These are phyloP conservation scores for Globisporangium yorkense DNA, from an alignment of 352 stramenopile genomes.

Conservation along the genomic window DNA sequence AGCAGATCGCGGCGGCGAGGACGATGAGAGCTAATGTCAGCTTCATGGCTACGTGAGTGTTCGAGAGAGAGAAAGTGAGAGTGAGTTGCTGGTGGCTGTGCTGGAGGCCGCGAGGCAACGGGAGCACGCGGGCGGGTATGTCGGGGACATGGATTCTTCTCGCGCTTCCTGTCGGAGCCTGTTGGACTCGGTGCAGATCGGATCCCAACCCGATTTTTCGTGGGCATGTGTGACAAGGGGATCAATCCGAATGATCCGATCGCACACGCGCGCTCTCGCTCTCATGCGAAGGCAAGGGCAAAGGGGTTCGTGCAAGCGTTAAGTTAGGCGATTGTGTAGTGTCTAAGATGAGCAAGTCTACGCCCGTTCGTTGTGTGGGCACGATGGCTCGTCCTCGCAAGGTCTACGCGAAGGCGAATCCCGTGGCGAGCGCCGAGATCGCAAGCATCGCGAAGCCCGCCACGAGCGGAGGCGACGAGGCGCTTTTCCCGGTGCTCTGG, in stretches of 20 bases:
- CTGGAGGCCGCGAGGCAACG: background rate
- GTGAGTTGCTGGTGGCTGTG: background rate
- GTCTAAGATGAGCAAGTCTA: background rate
- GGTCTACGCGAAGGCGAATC: constrained; percentile 2
- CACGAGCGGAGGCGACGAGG: background rate
- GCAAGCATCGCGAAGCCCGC: background rate
- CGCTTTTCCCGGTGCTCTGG: background rate
- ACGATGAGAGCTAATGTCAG: background rate
- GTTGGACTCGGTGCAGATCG: too few species aligned
- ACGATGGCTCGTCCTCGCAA: background rate
- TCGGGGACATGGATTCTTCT: too few species aligned
- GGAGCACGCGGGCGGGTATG: background rate
- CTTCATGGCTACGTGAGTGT: background rate
- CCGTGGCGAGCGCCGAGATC: constrained; percentile 2
- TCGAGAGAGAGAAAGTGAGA: background rate
- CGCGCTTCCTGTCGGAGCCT: too few species aligned
- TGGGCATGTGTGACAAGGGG: too few species aligned
- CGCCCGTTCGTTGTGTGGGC: background rate
- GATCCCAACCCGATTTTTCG: too few species aligned
- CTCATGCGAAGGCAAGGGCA: background rate
- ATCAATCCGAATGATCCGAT: too few species aligned
- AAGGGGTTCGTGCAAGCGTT: background rate
- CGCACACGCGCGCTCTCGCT: background rate
- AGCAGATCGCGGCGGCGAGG: background rate
- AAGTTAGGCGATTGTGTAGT: background rate